Conservation (phyloP, 306 rosid genomes). For the Pueraria montana region DNA sequence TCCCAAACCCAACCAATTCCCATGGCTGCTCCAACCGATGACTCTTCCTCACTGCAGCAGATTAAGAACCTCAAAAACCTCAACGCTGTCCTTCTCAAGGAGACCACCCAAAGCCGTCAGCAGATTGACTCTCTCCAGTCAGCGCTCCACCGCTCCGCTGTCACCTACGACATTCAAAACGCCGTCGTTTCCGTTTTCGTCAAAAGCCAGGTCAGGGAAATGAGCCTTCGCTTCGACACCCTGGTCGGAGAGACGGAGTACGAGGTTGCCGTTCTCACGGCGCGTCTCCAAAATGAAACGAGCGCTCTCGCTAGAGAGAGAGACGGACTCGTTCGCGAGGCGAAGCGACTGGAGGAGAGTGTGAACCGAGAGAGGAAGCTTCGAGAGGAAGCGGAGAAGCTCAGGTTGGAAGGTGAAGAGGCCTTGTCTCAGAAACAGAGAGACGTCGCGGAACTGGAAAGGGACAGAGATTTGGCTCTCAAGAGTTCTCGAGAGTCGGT, state of each 20-base stretch:
- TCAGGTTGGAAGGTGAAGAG: conserved; percentile 43
- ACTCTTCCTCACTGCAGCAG: conserved; percentile 62
- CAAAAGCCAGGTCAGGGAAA: conserved; percentile 53
- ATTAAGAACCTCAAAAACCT: conserved; percentile 73
- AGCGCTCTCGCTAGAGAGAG: conserved; percentile 46
- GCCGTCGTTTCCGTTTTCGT: conserved; percentile 51
- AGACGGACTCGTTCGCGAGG: conserved; percentile 56
- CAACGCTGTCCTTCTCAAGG: conserved; percentile 69
- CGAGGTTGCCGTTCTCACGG: conserved; percentile 51
- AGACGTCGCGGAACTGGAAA: conserved; percentile 39
- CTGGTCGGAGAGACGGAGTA: conserved; percentile 49
- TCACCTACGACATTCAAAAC: conserved; percentile 53
- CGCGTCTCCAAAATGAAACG: conserved; percentile 56
- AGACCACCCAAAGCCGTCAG: conserved; percentile 60
- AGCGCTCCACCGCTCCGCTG: conserved; percentile 41
- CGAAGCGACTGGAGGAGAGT: conserved; percentile 48
- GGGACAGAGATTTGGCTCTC: conserved; percentile 57
- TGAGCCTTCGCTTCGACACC: conserved; percentile 40
- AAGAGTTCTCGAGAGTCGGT: conserved; percentile 45
- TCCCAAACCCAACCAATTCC: not conserved
- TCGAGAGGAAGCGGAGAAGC: conserved; percentile 45
- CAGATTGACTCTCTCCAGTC: conserved; percentile 61
- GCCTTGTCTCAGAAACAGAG: conserved; percentile 50
- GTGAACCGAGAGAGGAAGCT: conserved; percentile 47
- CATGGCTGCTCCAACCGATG: conserved; percentile 36